Evolutionary conservation across 352 stramenopile species (phyloP), one percentile per base, ranked within the genome.

Genomic region (Poterioochromonas sp.): DNA sequence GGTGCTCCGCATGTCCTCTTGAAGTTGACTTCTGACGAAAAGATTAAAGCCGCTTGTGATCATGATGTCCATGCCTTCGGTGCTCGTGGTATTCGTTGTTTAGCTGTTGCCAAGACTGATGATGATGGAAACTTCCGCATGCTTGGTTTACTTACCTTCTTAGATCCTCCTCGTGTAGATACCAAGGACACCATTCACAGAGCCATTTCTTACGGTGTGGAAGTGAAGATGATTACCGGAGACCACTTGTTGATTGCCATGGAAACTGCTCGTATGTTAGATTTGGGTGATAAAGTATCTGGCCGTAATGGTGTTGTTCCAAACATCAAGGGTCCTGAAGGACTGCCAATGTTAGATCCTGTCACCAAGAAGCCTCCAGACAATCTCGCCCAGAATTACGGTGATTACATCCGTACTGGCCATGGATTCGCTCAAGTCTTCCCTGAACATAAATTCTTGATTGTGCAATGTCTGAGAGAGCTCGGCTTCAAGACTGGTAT

Each of bases 1-100:
- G 93, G 93, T 40, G 89, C 92, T 0, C 91, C 92, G 20, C 89
- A 96, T 82, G 92, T 95, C 73, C 88, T 98, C 60, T 78, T 97
- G 11, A 82, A 87, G 8, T 84, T 97, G 1, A 84, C 3, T 81
- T 53, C 37, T 29, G 47, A 82, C 22, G 15, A 8, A 34, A 22
- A 62, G 12, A 22, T 62, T 34, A 5, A 32, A 8, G 15, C 12
- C 8, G 20, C 35, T 73, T 47, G 86, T 86, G 88, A 95, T 76
- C 79, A 80, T 40, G 91, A 93, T 80, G 90, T 97, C 47, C 85
- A 94, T 39, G 87, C 94, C 65, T 86, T 96, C 47, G 90, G 89
- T 39, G 86, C 86, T 74, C 88, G 89, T 49, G 92, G 92, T 51
- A 90, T 96, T 69, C 90, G 91, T 26, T 91, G 87, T 44, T 82